Conservation (phyloP, 2,329 filamentous ascomycete genomes). For the Hansfordia pulvinata region DNA sequence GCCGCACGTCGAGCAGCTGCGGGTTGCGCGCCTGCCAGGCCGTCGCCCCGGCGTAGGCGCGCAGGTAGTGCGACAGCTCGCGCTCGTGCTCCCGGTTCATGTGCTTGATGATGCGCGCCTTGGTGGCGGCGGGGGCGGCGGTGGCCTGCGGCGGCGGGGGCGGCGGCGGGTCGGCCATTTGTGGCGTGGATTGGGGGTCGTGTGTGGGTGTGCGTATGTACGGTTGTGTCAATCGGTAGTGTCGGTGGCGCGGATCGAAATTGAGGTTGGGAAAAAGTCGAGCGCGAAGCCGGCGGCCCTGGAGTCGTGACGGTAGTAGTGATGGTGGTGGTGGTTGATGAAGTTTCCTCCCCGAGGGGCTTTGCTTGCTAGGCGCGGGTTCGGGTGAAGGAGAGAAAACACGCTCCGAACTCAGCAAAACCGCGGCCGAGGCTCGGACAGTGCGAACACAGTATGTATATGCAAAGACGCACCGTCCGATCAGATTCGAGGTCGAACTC, state of each 20-base stretch:
- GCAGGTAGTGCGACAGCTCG: constrained; percentile 67
- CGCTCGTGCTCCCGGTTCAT: constrained; percentile 77
- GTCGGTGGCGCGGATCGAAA: background rate
- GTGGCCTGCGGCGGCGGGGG: constrained; percentile 6
- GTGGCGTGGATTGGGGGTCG: background rate
- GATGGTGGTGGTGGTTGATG: too few species aligned
- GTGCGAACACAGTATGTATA: too few species aligned
- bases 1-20: constrained; percentile 49
- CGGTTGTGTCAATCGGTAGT: background rate
- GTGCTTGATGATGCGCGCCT: constrained; percentile 58
- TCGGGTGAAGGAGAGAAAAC: constrained; percentile 1
- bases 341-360: too few species aligned
- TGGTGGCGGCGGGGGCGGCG: constrained; percentile 20
- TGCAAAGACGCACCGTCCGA: too few species aligned
- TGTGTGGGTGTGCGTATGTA: background rate
- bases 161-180: background rate
- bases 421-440: too few species aligned
- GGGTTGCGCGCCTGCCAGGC: constrained; percentile 40
- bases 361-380: too few species aligned
- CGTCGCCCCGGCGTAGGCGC: constrained; percentile 51
- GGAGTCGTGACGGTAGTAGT: background rate
- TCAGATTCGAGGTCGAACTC: too few species aligned
- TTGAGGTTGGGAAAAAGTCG: too few species aligned
- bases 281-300: background rate
- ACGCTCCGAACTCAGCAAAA: constrained; percentile 11